These are phyloP conservation scores for Colletotrichum acutatum DNA, from an alignment of 2,329 filamentous ascomycete genomes.

Conservation along the genomic window DNA sequence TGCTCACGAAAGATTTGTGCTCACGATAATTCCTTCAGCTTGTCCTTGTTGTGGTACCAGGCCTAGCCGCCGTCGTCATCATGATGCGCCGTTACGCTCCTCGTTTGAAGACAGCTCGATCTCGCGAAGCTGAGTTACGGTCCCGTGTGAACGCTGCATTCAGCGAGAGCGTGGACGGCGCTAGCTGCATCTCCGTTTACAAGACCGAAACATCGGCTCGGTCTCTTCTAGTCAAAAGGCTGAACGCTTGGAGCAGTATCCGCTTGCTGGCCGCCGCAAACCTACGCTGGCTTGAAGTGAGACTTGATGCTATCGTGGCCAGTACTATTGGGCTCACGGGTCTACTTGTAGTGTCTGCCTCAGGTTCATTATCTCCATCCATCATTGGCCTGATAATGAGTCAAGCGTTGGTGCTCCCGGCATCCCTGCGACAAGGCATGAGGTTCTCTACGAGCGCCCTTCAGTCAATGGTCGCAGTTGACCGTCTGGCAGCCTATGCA, in stretches of 20 bases:
- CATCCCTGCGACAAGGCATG: background rate
- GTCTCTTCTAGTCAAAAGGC: background rate
- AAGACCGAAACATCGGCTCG: background rate
- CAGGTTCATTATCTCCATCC: background rate
- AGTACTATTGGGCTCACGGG: background rate
- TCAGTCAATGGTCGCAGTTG: background rate
- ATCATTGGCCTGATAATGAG: background rate
- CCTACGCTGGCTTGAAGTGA: constrained; percentile 6
- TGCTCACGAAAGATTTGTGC: background rate
- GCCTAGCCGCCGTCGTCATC: background rate
- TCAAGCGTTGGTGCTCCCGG: background rate
- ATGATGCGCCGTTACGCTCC: constrained; percentile 10
- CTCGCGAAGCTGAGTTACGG: background rate
- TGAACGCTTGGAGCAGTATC: background rate
- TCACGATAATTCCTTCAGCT: background rate
- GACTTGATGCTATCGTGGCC: background rate
- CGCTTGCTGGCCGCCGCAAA: background rate
- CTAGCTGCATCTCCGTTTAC: background rate
- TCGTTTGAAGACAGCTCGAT: background rate
- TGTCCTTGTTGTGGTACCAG: background rate
- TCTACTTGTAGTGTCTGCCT: background rate
- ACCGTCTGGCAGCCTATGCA: background rate
- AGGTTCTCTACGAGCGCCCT: background rate
- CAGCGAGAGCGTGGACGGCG: background rate
- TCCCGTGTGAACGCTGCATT: background rate